Percentiles rank a stretch among this genome's conserved stretches.
Conservation (phyloP, 441 rosid genomes). For the Adansonia madagascariensis region DNA sequence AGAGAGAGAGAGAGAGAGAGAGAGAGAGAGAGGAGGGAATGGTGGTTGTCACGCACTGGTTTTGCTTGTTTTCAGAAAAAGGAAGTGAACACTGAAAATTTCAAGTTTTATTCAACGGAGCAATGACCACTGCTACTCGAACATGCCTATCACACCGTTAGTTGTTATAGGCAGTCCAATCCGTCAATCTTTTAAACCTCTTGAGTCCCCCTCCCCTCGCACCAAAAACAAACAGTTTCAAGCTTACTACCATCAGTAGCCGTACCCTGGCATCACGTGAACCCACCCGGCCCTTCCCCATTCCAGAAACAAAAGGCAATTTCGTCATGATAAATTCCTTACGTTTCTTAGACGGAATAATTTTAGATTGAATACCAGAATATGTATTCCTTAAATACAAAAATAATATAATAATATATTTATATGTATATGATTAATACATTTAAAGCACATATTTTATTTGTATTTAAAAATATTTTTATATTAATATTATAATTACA, state of each 20-base stretch:
- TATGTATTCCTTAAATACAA: no score
- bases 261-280: conserved; percentile 52
- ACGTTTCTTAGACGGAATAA: not conserved
- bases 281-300: not conserved
- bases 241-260: not conserved
- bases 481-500: no score
- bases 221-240: conserved; percentile 24
- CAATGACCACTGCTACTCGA: conserved; percentile 21
- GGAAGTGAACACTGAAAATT: not conserved
- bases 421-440: no score
- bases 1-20: not conserved
- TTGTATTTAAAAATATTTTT: no score
- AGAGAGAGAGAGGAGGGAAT: no score
- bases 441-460: no score
- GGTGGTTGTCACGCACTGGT: not conserved
- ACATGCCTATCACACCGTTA: conserved; percentile 16
- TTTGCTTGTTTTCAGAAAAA: not conserved
- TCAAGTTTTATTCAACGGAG: conserved; percentile 32
- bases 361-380: no score
- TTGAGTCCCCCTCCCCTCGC: not conserved
- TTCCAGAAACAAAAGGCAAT: conserved; percentile 17
- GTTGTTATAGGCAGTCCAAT: conserved; percentile 41
- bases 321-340: conserved; percentile 32
- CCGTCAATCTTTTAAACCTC: conserved; percentile 29
- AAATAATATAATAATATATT: no score